phyloP scores from a whole-genome alignment of 441 rosid species.

The Erysimum pusillum region DNA sequence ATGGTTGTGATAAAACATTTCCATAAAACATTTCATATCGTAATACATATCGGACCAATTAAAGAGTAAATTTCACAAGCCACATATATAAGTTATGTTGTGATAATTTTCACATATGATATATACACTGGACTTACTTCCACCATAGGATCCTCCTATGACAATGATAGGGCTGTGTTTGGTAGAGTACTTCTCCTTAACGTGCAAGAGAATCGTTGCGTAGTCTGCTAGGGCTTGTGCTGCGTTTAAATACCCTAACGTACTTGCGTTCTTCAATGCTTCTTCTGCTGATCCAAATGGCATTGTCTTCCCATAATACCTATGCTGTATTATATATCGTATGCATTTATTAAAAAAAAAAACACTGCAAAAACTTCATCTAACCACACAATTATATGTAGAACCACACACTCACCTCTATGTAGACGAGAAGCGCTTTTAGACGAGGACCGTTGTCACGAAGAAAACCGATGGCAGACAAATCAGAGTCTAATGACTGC shows the following conservation, averaged over 20 bases:
- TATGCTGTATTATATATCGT: constrained; percentile 55
- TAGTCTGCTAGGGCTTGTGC: constrained; percentile 82
- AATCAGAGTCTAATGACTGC: constrained; percentile 44
- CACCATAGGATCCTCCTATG: constrained; percentile 80
- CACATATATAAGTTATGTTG: background rate
- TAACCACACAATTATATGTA: background rate
- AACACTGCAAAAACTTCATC: background rate
- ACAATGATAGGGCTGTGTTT: constrained; percentile 73
- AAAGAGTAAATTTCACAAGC: background rate
- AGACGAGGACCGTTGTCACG: constrained; percentile 58
- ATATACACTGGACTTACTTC: constrained; percentile 60
- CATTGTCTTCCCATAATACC: constrained; percentile 72
- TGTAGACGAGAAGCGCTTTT: constrained; percentile 63
- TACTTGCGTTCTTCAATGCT: constrained; percentile 57
- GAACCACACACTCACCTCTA: constrained; percentile 60
- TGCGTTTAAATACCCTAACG: constrained; percentile 69
- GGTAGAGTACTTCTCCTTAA: constrained; percentile 56
- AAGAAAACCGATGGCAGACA: constrained; percentile 53
- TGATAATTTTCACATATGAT: background rate
- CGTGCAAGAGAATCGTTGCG: constrained; percentile 62
- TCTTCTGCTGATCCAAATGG: constrained; percentile 63
- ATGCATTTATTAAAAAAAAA: background rate
- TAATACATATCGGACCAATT: no score
- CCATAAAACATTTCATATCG: no score
- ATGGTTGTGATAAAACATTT: background rate